A percentile compares a stretch with the other conserved stretches of the same genome.
These are phyloP conservation scores for Liquidambar formosana DNA, from an alignment of 164 flowering plant genomes.

Conservation along the genomic window DNA sequence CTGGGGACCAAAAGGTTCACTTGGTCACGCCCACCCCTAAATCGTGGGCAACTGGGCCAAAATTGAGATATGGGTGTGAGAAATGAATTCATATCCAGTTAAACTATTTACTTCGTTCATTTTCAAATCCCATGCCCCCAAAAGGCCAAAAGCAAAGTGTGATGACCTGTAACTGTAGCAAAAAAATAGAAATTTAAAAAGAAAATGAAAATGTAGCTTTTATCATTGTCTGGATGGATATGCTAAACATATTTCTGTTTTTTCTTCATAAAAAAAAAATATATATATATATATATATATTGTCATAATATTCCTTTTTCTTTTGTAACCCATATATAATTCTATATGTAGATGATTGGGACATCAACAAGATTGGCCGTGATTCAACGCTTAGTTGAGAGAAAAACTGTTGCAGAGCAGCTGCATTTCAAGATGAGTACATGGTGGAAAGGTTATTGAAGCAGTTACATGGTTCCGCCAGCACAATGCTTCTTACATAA, in stretches of 20 bases:
- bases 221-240: background rate
- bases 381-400: slow-evolving; percentile 83
- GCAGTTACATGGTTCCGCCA: slow-evolving; percentile 83
- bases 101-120: background rate
- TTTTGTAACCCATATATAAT: background rate
- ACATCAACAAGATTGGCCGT: slow-evolving; percentile 79
- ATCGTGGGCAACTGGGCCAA: too few relatives aligned
- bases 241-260: too few relatives aligned
- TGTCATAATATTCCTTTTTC: background rate
- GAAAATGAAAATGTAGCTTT: too few relatives aligned
- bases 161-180: background rate
- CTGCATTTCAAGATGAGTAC: slow-evolving; percentile 88
- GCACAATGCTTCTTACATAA: slow-evolving; percentile 66
- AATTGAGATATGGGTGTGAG: background rate
- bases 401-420: slow-evolving; percentile 82
- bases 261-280: too few relatives aligned
- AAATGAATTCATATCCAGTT: background rate
- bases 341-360: slow-evolving; percentile 63
- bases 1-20: too few relatives aligned
- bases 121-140: too few relatives aligned
- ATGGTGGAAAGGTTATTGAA: slow-evolving; percentile 83
- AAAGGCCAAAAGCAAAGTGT: too few relatives aligned
- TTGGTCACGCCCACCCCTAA: too few relatives aligned
- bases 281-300: too few relatives aligned
- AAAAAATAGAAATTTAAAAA: too few relatives aligned